Evolutionary conservation across 805 yeast genomes (phyloP).

Genomic region (Priceomyces carsonii): DNA sequence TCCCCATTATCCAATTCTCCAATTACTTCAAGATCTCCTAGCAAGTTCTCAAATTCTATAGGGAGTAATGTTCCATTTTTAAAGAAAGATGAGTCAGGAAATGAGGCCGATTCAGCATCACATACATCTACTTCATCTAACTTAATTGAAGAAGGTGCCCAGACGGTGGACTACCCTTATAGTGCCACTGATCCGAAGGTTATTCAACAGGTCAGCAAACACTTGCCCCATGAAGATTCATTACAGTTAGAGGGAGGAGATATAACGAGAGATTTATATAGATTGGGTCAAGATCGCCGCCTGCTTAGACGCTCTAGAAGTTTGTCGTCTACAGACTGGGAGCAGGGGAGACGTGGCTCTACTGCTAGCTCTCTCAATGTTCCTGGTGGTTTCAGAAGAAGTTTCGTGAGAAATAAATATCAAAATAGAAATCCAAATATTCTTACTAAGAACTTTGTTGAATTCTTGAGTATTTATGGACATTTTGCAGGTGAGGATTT

Average conservation of each 20-base stretch:
- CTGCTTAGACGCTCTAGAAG: conserved; percentile 19
- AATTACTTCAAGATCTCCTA: conserved; percentile 17
- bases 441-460: conserved; percentile 71
- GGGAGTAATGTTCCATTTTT: conserved; percentile 17
- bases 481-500: conserved; percentile 85
- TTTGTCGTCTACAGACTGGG: conserved; percentile 24
- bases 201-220: conserved; percentile 33
- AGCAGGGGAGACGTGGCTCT: conserved; percentile 52
- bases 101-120: conserved; percentile 6
- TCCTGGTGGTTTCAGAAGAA: conserved; percentile 84
- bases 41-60: conserved; percentile 12
- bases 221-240: conserved; percentile 34
- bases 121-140: neutral
- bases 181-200: conserved; percentile 34
- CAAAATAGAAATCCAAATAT: conserved; percentile 40
- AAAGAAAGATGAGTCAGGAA: conserved; percentile 11
- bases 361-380: conserved; percentile 68
- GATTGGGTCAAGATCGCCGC: conserved; percentile 16
- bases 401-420: conserved; percentile 50
- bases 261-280: conserved; percentile 50
- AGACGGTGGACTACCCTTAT: conserved; percentile 11
- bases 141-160: conserved; percentile 12
- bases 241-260: conserved; percentile 51
- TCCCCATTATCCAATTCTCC: conserved; percentile 31
- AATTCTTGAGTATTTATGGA: conserved; percentile 76